phyloP scores from a whole-genome alignment of 2,329 filamentous ascomycete genomes.

The Karstenula rhodostoma region DNA sequence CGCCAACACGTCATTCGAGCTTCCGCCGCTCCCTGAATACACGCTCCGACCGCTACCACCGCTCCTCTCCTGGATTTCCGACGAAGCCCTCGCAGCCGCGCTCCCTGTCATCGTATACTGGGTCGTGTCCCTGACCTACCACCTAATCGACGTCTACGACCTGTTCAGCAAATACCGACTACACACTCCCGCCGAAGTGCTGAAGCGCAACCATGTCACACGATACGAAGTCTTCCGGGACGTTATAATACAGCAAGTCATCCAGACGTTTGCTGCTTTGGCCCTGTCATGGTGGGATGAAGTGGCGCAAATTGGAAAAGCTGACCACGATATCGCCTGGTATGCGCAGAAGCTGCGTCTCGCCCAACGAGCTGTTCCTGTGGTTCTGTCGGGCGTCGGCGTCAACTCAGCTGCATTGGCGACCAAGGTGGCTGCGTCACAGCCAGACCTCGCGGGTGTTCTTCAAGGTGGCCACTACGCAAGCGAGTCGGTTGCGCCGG shows the following conservation, averaged over 20 bases:
- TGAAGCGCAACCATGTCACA: conserved; percentile 85
- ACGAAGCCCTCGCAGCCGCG: conserved; percentile 79
- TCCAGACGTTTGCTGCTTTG: conserved; percentile 79
- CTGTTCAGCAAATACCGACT: conserved; percentile 90
- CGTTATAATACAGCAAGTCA: conserved; percentile 88
- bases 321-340: conserved; percentile 85
- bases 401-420: conserved; percentile 79
- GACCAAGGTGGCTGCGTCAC: conserved; percentile 73
- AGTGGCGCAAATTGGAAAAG: conserved; percentile 75
- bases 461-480: conserved; percentile 85
- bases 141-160: conserved; percentile 84
- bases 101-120: conserved; percentile 88
- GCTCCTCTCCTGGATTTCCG: conserved; percentile 79
- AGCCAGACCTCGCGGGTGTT: conserved; percentile 77
- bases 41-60: conserved; percentile 73
- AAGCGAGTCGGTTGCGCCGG: conserved; percentile 64
- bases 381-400: conserved; percentile 74
- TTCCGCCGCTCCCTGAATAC: conserved; percentile 89
- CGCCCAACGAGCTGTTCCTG: conserved; percentile 79
- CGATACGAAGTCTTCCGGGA: conserved; percentile 88
- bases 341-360: conserved; percentile 87
- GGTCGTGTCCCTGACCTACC: conserved; percentile 84
- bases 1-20: conserved; percentile 63
- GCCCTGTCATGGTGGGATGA: conserved; percentile 76
- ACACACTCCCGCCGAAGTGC: conserved; percentile 91